These are phyloP conservation scores for Pythium rhizo-oryzae DNA, from an alignment of 352 stramenopile genomes.

Conservation along the genomic window DNA sequence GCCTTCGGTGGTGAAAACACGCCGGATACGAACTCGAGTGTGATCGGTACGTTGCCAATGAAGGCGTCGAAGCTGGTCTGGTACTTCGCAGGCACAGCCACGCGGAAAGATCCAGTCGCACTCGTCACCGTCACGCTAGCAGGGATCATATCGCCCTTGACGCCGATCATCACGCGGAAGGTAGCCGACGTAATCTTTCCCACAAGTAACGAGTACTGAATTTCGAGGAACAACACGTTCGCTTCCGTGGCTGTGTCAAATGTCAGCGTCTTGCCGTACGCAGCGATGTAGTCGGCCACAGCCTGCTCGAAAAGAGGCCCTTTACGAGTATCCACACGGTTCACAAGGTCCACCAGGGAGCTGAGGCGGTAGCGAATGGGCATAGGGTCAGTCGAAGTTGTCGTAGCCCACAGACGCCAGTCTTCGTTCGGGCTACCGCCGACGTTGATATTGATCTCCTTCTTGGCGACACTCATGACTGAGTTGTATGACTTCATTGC, in stretches of 20 bases:
- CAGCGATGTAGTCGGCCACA: slow-evolving; percentile 32
- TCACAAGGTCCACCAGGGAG: slow-evolving; percentile 31
- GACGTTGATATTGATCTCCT: slow-evolving; percentile 39
- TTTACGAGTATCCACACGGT: slow-evolving; percentile 24
- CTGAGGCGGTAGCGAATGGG: slow-evolving; percentile 31
- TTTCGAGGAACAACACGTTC: slow-evolving; percentile 26
- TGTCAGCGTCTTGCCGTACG: slow-evolving; percentile 32
- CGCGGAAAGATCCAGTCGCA: slow-evolving; percentile 24
- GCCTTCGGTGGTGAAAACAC: slow-evolving; percentile 31
- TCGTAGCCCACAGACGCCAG: slow-evolving; percentile 34
- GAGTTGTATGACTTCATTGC: slow-evolving; percentile 23
- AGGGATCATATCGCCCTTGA: slow-evolving; percentile 34
- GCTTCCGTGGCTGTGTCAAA: slow-evolving; percentile 24
- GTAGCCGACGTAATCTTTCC: slow-evolving; percentile 32
- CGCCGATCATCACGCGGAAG: slow-evolving; percentile 37
- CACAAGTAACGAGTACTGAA: slow-evolving; percentile 36
- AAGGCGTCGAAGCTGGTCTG: slow-evolving; percentile 33
- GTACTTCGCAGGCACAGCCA: slow-evolving; percentile 28
- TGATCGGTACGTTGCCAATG: slow-evolving; percentile 25
- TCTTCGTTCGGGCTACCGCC: slow-evolving; percentile 35
- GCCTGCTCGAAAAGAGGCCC: slow-evolving; percentile 28
- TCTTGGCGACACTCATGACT: slow-evolving; percentile 36
- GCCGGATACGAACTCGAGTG: slow-evolving; percentile 31
- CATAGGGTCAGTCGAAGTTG: slow-evolving; percentile 29
- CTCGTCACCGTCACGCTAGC: slow-evolving; percentile 15